Conservation (phyloP, 2,329 filamentous ascomycete genomes). For the Chaetomium olivaceum region DNA sequence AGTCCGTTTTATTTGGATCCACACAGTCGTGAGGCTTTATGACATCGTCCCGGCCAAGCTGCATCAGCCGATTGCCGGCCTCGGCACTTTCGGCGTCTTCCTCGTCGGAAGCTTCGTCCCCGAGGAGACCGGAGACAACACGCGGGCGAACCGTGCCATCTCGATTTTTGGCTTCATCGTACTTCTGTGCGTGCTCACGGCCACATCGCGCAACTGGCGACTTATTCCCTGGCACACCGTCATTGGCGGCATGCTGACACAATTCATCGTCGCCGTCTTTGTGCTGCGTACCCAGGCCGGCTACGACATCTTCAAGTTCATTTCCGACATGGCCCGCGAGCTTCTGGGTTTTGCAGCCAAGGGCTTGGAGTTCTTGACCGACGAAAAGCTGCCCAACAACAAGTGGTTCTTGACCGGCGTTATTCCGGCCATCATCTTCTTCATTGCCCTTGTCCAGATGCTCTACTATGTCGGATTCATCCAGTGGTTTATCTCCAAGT, state of each 20-base stretch:
- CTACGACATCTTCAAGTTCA: conserved; percentile 86
- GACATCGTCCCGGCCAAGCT: conserved; percentile 63
- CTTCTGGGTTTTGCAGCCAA: conserved; percentile 74
- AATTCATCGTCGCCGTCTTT: conserved; percentile 87
- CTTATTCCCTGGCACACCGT: conserved; percentile 73
- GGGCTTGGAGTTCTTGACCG: conserved; percentile 73
- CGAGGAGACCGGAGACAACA: conserved; percentile 72
- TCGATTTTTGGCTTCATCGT: conserved; percentile 77
- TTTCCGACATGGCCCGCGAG: conserved; percentile 71
- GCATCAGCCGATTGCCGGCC: conserved; percentile 62
- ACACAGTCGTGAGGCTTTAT: conserved; percentile 27
- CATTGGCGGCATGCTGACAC: conserved; percentile 82
- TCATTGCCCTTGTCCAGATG: conserved; percentile 87
- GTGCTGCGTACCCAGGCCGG: conserved; percentile 79
- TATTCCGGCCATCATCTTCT: conserved; percentile 93
- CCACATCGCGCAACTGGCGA: conserved; percentile 69
- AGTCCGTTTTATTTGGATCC: conserved; percentile 26
- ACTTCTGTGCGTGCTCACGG: conserved; percentile 66
- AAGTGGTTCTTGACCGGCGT: conserved; percentile 75
- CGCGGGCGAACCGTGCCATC: conserved; percentile 74
- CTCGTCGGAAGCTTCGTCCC: conserved; percentile 77
- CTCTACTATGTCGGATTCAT: conserved; percentile 78
- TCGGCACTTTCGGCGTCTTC: conserved; percentile 68
- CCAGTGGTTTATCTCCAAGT: conserved; percentile 88
- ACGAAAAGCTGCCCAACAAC: conserved; percentile 43